Base-by-base conservation (phyloP, 2,329 filamentous ascomycete species). In the Sporothrix inflata region DNA sequence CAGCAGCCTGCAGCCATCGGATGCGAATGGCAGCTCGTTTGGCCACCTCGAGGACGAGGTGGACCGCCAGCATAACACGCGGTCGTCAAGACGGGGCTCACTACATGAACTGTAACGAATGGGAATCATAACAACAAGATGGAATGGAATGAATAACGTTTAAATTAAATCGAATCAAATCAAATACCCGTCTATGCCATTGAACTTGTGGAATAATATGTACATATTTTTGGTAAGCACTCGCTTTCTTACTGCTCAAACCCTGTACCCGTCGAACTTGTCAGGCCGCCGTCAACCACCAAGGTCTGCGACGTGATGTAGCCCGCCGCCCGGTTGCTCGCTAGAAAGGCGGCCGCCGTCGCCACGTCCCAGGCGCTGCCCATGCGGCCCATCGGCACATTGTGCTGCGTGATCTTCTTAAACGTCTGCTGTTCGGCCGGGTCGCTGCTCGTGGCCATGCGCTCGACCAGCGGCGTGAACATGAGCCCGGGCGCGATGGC, bases 401-500 rank as follows among this genome's bases (percentile, higher is more conserved):
- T 85, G 49, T 79, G 78, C 74, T 85, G 81, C 74, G 86, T 83
- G 72, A 83, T 83, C 72, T 82, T 79, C 65, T 82, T 77, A 75
- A 84, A 86, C 45, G 82, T 84, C 65, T 82, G 83, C 67, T 83
- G 79, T 71, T 83, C 81, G 2, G 79, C 82, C 0, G 77, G 79
- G 2, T 79, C 79, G 75, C 83, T 83, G 73, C 82, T 81, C 57
- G 81, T 77, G 14, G 80, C 82, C 75, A 85, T 74, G 8, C 78
- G 77, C 34, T 78, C 78, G 30, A 83, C 81, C 85, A 71, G 38
- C 11, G 70, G 70, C 0, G 91, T 94, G 67, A 86, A 85, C 76
- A 94, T 92, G 78, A 93, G 93, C 14, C 92, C 91, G 0, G 92
- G 92, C 1, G 89, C 92, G 21, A 94, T 82, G 5, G 87, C 88